Conservation (phyloP, 2,329 filamentous ascomycete genomes). For the Nothomitra cinnamomea region DNA sequence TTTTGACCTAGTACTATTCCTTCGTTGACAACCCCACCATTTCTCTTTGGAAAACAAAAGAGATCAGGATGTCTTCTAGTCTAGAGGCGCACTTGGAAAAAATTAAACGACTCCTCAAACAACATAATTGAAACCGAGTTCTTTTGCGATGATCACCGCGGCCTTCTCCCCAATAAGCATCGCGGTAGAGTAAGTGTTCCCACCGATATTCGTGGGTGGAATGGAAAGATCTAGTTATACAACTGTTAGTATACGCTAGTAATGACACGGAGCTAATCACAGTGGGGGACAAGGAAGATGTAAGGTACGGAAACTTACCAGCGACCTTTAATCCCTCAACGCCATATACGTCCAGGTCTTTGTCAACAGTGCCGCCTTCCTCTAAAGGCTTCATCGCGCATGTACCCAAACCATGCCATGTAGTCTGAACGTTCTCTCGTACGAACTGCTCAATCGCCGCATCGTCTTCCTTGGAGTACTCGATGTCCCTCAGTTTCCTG, state of each 20-base stretch:
- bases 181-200: slow-evolving; percentile 30
- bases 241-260: not conserved
- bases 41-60: too few relatives aligned
- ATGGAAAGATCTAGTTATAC: slow-evolving; percentile 15
- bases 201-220: slow-evolving; percentile 21
- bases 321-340: slow-evolving; percentile 22
- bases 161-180: slow-evolving; percentile 29
- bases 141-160: slow-evolving; percentile 18
- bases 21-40: too few relatives aligned
- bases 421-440: slow-evolving; percentile 22
- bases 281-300: not conserved
- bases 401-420: slow-evolving; percentile 30
- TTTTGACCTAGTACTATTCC: too few relatives aligned
- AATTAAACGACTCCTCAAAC: too few relatives aligned
- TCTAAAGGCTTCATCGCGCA: slow-evolving; percentile 28
- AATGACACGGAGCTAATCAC: not conserved
- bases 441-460: slow-evolving; percentile 28
- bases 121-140: too few relatives aligned
- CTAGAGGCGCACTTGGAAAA: too few relatives aligned
- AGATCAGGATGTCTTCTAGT: too few relatives aligned
- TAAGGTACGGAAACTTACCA: not conserved
- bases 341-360: slow-evolving; percentile 27
- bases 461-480: slow-evolving; percentile 32
- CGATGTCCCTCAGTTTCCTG: slow-evolving; percentile 22
- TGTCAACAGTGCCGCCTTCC: slow-evolving; percentile 27